Base-by-base conservation (phyloP, 2,329 filamentous ascomycete genomes). In the Aspergillus viridinutans region DNA sequence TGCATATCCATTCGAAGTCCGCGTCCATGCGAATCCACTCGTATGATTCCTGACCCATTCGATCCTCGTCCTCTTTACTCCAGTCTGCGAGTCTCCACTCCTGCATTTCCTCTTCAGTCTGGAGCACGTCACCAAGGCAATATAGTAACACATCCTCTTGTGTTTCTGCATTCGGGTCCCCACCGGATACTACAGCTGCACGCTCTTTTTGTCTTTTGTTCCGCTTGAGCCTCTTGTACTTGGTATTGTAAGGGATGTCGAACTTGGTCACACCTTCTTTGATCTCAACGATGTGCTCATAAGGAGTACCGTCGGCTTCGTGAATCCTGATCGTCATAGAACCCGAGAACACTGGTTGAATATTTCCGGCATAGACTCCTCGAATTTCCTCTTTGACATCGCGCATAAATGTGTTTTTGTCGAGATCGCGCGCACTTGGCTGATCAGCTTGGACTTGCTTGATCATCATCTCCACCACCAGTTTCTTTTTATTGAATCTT, bases 1-100 rank as follows among this genome's bases (percentile, higher is more conserved):
- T 88, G 74, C 90, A 94, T 57, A 97, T 87, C 94, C 94, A 99
- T 72, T 99, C 94, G 64, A 97, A 97, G 74, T 99, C 95, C 17
- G 93, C 92, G 73, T 99, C 94, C 76, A 97, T 90, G 21, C 94
- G 88, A 65, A 99, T 96, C 94, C 95, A 99, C 72, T 99, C 94
- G 68, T 97, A 99, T 0, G 91, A 96, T 71, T 99, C 94, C 62
- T 92, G 86, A 56, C 94, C 91, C 92, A 99, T 97, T 67, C 86
- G 87, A 38, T 88, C 83, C 73, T 97, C 92, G 17, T 93, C 90
- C 55, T 95, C 90, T 58, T 89, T 84, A 50, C 90, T 88, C 92
- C 93, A 99, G 62, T 97, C 93, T 5, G 86, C 84, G 5, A 99
- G 80, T 52, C 84, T 86, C 93, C 94, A 99, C 45, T 90, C 85